Base-by-base conservation (phyloP, 805 yeast genomes). In the Kodamaea neixiangensis region DNA sequence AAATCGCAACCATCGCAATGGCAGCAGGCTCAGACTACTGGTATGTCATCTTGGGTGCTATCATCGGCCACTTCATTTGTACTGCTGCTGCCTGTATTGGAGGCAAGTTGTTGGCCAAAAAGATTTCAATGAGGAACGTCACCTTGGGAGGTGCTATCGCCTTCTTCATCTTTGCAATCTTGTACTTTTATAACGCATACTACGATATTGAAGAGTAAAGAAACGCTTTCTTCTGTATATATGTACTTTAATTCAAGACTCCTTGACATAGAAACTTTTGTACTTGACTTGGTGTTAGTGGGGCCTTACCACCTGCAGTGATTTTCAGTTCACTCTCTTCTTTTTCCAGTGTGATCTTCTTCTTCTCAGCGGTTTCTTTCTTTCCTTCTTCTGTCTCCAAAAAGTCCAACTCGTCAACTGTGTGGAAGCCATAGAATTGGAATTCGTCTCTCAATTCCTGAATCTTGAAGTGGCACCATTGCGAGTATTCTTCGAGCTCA, bases 1-100 rank as follows among this genome's bases (percentile, higher is more conserved):
- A 94, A 73, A 90, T 94, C 50, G 97, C 97, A 41, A 94, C 97
- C 31, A 91, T 94, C 61, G 98, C 98, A 38, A 87, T 94, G 96
- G 97, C 98, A 48, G 97, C 99, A 1, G 97, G 97, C 37, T 85
- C 90, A 41, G 87, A 91, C 67, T 94, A 90, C 71, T 85, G 94
- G 92, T 77, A 78, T 58, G 96, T 92, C 37, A 89, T 93, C 44
- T 58, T 85, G 44, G 99, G 99, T 54, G 96, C 96, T 17, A 82
- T 90, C 35, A 67, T 86, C 40, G 99, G 99, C 31, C 99, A 94
- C 69, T 84, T 86, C 7, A 44, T 87, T 7, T 94, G 98, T 72
- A 89, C 97, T 0, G 82, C 81, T 31, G 81, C 90, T 52, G 98
- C 99, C n/a, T 96, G 93, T 42, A 46, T 89, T 49, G 97, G 98